A percentile compares a stretch with the other conserved stretches of the same genome.
Conservation (phyloP, 495 filamentous ascomycete genomes). For the Hypoxylon fuscum region DNA sequence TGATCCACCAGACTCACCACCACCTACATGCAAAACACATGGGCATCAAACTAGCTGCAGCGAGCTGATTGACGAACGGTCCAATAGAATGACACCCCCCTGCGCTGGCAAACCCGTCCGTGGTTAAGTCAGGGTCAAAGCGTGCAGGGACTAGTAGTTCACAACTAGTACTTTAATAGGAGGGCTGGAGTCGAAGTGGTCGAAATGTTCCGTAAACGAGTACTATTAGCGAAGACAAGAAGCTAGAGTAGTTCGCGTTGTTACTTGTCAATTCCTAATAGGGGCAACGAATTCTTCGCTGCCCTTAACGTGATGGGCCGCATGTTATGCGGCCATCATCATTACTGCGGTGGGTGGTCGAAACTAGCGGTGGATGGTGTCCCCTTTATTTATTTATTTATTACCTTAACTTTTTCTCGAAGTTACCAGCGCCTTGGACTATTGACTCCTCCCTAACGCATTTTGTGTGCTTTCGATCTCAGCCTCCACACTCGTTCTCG, state of each 20-base stretch:
- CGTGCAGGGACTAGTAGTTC: constrained; percentile 33
- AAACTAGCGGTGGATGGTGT: constrained; percentile 36
- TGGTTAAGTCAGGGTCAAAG: constrained; percentile 33
- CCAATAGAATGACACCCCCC: constrained; percentile 29
- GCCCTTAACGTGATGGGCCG: constrained; percentile 27
- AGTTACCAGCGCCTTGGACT: too few species aligned
- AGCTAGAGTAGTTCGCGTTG: constrained; percentile 11
- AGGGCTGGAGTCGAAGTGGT: constrained; percentile 15
- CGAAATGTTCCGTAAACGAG: constrained; percentile 28
- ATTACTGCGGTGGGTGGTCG: constrained; percentile 13
- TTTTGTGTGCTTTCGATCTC: constrained; percentile 1
- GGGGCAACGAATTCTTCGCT: constrained; percentile 25
- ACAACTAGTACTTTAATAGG: constrained; percentile 31
- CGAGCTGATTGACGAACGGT: constrained; percentile 32
- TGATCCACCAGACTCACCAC: constrained; percentile 31
- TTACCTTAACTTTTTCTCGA: too few species aligned
- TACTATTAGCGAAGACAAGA: constrained; percentile 11
- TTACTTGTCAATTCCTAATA: constrained; percentile 20
- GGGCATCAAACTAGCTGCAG: constrained; percentile 40
- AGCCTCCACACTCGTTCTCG: constrained; percentile 19
- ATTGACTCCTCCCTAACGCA: too few species aligned
- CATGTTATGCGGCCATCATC: constrained; percentile 33
- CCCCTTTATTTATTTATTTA: too few species aligned
- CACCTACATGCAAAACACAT: constrained; percentile 42
- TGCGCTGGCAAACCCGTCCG: constrained; percentile 26